Evolutionary conservation across 768 basidiomycete genomes (phyloP), one percentile per base, ranked within the genome.

Genomic region (Tephrocybe sp.): DNA sequence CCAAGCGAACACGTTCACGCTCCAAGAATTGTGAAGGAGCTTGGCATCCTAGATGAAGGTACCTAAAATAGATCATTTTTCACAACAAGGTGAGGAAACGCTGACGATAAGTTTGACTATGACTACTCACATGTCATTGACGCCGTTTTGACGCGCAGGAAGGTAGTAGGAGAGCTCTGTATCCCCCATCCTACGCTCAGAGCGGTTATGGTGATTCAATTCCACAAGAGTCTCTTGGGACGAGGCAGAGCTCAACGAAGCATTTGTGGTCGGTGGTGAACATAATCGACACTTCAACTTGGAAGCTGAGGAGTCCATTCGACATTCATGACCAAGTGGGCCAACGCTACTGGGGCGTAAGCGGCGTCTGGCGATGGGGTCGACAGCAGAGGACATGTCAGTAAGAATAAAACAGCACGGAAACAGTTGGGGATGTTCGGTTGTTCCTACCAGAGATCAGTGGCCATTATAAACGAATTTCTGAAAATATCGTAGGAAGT

Each of bases 151-250:
- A n/a, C 91, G 75, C 3, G 83, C 82, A 2, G 88, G 90, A 9
- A 92, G 73, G 63, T 79, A 92, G 66, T 91, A 94, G 1, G 87
- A 88, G 7, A 77, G 64, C 66, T 93, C 90, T 19, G 82, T 89
- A 49, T 88, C 82, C 4, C 88, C 88, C 42, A 93, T 68, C 48
- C 61, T 71, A 21, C 87, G 77, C 60, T 85, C 77, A 29, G 68
- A 53, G 16, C 54, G 61, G 24, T 27, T 45, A 23, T 19, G 25
- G 18, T 41, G 25, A n/a, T 37, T 33, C 33, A 55, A 24, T 23
- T 53, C 52, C 12, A 59, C 52, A 5, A 59, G 50, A 16, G 57
- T 59, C 36, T 56, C 57, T 37, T 59, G 49, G 15, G 57, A 59
- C 15, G 57, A 56, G 22, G 47, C 30, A 12, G 57, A 52, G 31